Conservation (phyloP, 306 rosid species). For the Inga leiocalycina region DNA sequence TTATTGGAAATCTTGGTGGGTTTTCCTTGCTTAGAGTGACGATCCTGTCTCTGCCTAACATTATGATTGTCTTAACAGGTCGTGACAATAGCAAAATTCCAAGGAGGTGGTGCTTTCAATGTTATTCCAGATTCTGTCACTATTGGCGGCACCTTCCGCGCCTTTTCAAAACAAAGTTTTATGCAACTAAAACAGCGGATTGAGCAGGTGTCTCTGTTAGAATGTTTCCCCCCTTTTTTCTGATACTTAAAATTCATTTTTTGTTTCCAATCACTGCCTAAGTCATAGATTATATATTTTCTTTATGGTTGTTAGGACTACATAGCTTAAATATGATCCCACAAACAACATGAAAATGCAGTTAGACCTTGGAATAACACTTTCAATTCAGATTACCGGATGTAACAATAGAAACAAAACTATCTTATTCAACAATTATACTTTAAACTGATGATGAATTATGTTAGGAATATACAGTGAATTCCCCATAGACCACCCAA, state of each 20-base stretch:
- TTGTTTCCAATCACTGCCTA: background rate
- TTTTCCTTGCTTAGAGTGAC: slow-evolving; percentile 18
- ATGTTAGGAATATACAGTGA: background rate
- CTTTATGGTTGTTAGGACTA: slow-evolving; percentile 12
- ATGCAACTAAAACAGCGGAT: slow-evolving; percentile 58
- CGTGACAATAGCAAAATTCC: slow-evolving; percentile 71
- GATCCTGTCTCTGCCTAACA: slow-evolving; percentile 29
- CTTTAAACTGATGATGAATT: background rate
- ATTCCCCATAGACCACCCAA: background rate
- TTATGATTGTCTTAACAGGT: slow-evolving; percentile 52
- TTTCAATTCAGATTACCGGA: background rate
- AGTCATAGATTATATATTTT: background rate
- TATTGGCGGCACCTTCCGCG: slow-evolving; percentile 88
- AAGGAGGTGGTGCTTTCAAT: slow-evolving; percentile 89
- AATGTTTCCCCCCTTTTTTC: background rate
- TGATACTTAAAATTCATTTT: slow-evolving; percentile 13
- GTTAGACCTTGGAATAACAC: background rate
- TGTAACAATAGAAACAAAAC: background rate
- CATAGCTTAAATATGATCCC: background rate
- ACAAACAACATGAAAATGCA: background rate
- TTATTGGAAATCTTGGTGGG: background rate
- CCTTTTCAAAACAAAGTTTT: slow-evolving; percentile 61
- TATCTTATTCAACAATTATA: background rate
- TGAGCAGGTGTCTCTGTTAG: slow-evolving; percentile 54
- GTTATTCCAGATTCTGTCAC: slow-evolving; percentile 90